These are phyloP conservation scores for Fomes fomentarius DNA, from an alignment of 1,284 basidiomycete genomes.

Conservation along the genomic window DNA sequence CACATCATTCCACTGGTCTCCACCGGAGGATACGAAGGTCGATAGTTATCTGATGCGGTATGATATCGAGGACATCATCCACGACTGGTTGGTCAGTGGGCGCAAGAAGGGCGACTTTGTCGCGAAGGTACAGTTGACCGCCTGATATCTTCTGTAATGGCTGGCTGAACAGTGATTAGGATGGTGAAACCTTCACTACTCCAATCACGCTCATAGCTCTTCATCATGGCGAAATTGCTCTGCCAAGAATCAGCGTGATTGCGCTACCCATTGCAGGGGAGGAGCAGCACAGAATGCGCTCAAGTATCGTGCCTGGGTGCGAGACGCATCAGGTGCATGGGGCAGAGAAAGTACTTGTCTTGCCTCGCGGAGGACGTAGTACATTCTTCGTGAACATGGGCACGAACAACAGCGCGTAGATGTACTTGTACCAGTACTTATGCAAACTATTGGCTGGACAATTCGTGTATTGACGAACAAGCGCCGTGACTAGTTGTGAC, in stretches of 20 bases:
- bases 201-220: constrained; percentile 77
- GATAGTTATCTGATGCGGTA: constrained; percentile 64
- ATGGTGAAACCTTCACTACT: constrained; percentile 56
- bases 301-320: constrained; percentile 58
- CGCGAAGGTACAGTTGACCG: constrained; percentile 50
- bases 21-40: constrained; percentile 43
- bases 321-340: constrained; percentile 80
- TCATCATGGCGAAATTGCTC: constrained; percentile 71
- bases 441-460: neutral
- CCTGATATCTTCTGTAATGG: no score
- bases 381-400: constrained; percentile 81
- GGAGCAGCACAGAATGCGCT: constrained; percentile 51
- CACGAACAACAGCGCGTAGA: constrained; percentile 22
- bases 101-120: constrained; percentile 77
- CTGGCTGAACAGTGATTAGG: constrained; percentile 41
- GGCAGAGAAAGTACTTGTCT: constrained; percentile 71
- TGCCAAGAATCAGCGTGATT: constrained; percentile 71
- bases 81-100: constrained; percentile 85
- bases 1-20: constrained; percentile 78
- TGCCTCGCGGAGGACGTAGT: constrained; percentile 77
- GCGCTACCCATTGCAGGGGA: constrained; percentile 55
- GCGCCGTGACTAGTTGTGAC: neutral
- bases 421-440: neutral
- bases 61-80: constrained; percentile 74
- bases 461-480: neutral